Percentiles rank a stretch among this genome's conserved stretches.
Evolutionary conservation across 768 basidiomycete genomes (phyloP).

Genomic region (Leccinum incarnatum): DNA sequence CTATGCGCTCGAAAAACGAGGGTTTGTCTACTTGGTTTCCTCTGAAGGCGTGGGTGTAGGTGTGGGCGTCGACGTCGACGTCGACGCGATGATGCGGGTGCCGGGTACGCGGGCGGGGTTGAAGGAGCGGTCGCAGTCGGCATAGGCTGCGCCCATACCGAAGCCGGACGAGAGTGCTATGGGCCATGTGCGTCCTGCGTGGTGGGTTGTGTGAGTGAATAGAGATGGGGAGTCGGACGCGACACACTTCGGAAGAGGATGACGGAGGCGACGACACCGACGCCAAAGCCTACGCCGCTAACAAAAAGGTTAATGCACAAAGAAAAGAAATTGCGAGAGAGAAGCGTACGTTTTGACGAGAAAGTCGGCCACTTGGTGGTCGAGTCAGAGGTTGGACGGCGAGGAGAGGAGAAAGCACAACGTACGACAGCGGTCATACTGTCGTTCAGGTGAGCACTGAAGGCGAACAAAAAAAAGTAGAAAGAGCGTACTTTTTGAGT

Average conservation of each 20-base stretch:
- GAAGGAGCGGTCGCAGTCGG: conserved; percentile 92
- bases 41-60: conserved; percentile 1
- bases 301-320: conserved; percentile 7
- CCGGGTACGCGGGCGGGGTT: conserved; percentile 88
- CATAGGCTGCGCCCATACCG: conserved; percentile 82
- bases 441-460: background rate
- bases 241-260: conserved; percentile 87
- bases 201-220: conserved; percentile 9
- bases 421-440: conserved; percentile 88
- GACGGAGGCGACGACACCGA: conserved; percentile 85
- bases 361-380: conserved; percentile 64
- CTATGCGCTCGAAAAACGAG: background rate
- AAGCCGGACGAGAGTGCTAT: conserved; percentile 85
- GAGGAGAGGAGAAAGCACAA: conserved; percentile 38
- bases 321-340: conserved; percentile 5
- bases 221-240: background rate
- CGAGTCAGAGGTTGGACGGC: conserved; percentile 12
- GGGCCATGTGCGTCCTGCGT: conserved; percentile 86
- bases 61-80: background rate
- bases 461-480: background rate
- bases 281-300: conserved; percentile 87
- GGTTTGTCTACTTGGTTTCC: conserved; percentile 23
- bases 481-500: conserved; percentile 72
- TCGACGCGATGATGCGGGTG: conserved; percentile 60
- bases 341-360: conserved; percentile 81